Base-by-base conservation (phyloP, 441 rosid genomes). In the Rhodomyrtus psidioides region DNA sequence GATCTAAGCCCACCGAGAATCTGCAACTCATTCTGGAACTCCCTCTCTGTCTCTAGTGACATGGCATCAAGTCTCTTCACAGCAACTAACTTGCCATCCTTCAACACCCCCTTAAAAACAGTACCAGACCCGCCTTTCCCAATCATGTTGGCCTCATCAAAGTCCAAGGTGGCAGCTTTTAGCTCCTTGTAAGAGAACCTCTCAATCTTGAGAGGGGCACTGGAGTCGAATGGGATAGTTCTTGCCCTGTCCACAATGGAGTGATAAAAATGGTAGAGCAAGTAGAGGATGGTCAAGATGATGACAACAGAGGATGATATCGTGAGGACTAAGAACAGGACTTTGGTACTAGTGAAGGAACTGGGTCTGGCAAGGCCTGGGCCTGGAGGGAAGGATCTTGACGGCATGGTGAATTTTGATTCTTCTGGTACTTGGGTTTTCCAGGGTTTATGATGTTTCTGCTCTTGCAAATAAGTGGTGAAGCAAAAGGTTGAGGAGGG, bases 121-220 rank as follows among this genome's bases (percentile, higher is more conserved):
- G 99, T 97, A 44, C 94, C 99, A 6, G 99, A 95, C 12, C 99
- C 99, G n/a, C 99, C 99, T 92, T 94, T 96, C 3, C 99, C 99
- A 5, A 97, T 92, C 62, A 94, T 83, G 84, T 94, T 95, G n/a
- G 90, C 88, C 24, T 91, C 97, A 86, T 91, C 89, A 84, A 97
- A 97, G 83, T 94, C 96, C 86, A 91, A 88, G 16, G 99, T 94
- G 24, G 99, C 99, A 75, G 90, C 79, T 87, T 92, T 97, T 26
- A 97, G 93, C 87, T 96, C 98, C 53, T 91, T 94, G 98, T 93
- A 94, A 51, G 94, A 87, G 93, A 94, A 94, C 53, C 92, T 87
- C 84, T 92, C 95, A 84, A 97, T 94, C 94, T 94, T 94, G 24
- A 91, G 87, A 51, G 98, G 94, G 26, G 98, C 90, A 83, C 60